Evolutionary conservation across 1,284 basidiomycete species (phyloP), one percentile per base, ranked within the genome.

Genomic region (Pyrrhoderma lamaoense): DNA sequence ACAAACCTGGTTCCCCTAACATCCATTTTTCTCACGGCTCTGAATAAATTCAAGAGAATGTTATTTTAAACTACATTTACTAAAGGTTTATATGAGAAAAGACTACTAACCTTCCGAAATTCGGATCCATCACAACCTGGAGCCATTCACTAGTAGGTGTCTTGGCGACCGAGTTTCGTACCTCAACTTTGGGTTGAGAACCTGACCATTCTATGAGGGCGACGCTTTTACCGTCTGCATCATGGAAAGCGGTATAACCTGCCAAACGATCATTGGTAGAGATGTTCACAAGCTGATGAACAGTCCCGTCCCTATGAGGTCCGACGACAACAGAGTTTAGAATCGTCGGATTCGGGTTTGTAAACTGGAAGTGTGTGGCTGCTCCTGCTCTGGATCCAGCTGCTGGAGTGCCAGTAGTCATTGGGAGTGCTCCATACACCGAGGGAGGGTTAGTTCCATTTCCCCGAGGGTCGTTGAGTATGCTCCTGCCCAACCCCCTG

Each of bases 351-450:
- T 67, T 72, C 59, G 76, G 71, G n/a, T 70, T 65, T 16, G 71
- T 71, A 67, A 82, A 76, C 43, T 70, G 67, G 64, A 76, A 75
- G 5, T 47, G 45, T 23, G 49, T 51, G 70, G 71, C 59, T 69
- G 60, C 52, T 8, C 18, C 27, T 70, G 65, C 47, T 68, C 65
- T 19, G 67, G 62, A 48, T 67, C 61, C 49, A 58, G 55, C 0
- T 66, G 61, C 27, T 59, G 57, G 45, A 8, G n/a, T 5, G 46
- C 54, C 31, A 58, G 37, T 51, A 9, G 49, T 25, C 50, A 52
- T 52, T 1, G 80, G 80, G n/a, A 82, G 72, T 1, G 80, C 79
- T 14, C 79, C 79, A 57, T 75, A 77, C 45, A 80, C 64, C 36
- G 80, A 80, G 45, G 77, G 74, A 11, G 70, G 56, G 18, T 42